Conservation (phyloP, 2,329 filamentous ascomycete genomes). For the Ambrosiella xylebori region DNA sequence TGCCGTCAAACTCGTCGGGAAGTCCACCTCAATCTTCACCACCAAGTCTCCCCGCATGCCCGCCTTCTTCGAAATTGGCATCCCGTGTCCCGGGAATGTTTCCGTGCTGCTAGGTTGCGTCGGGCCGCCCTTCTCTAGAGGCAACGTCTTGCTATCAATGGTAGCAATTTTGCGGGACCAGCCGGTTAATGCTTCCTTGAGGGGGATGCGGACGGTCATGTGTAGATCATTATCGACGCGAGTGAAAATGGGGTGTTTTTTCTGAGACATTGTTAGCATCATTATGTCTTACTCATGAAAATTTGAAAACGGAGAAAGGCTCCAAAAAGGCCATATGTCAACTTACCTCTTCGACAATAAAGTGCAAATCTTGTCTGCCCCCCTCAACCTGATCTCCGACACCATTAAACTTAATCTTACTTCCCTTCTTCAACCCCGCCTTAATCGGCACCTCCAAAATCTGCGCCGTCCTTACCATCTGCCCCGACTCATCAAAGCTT, state of each 20-base stretch:
- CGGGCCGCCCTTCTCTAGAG: slow-evolving; percentile 62
- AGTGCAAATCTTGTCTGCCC: slow-evolving; percentile 86
- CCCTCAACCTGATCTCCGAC: slow-evolving; percentile 98
- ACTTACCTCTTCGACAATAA: slow-evolving; percentile 82
- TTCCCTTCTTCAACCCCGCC: slow-evolving; percentile 84
- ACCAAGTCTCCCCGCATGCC: slow-evolving; percentile 72
- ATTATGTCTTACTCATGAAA: not conserved
- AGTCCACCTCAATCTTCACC: slow-evolving; percentile 81
- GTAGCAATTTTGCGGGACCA: slow-evolving; percentile 86
- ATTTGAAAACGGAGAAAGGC: not conserved
- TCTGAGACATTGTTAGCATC: slow-evolving; percentile 40
- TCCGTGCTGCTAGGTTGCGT: slow-evolving; percentile 74
- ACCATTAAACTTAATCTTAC: slow-evolving; percentile 94
- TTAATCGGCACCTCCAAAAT: slow-evolving; percentile 93
- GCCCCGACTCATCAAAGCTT: slow-evolving; percentile 73
- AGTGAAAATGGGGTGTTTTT: slow-evolving; percentile 67
- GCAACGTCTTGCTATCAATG: slow-evolving; percentile 78
- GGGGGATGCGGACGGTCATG: slow-evolving; percentile 59
- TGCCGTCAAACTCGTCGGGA: slow-evolving; percentile 59
- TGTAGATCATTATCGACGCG: slow-evolving; percentile 80
- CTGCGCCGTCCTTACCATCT: slow-evolving; percentile 72
- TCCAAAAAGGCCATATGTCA: not conserved
- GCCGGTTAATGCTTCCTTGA: slow-evolving; percentile 88
- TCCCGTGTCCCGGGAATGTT: slow-evolving; percentile 68
- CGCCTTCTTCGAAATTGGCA: slow-evolving; percentile 87